Base-by-base conservation (phyloP, 1,284 basidiomycete genomes). In the Schizophyllum amplum region DNA sequence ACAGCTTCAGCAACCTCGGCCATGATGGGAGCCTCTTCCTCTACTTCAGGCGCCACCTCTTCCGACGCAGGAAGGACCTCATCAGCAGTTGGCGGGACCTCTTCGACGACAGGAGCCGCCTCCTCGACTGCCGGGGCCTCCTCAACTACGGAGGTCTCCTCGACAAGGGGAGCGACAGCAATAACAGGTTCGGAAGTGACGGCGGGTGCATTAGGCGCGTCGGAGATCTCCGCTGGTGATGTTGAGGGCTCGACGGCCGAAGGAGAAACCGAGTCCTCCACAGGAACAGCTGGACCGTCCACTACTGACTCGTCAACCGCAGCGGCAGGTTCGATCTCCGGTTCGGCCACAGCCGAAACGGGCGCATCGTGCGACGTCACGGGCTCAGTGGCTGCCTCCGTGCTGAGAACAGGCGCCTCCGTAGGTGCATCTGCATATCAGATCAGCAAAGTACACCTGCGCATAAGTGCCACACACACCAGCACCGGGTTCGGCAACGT, bases 121-220 rank as follows among this genome's bases (percentile, higher is more conserved):
- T 61, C 55, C 1, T 47, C 57, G 1, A 59, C 33, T 50, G 60
- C 56, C 50, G 20, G 49, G 42, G 61, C 53, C 47, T 52, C 57
- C 47, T 65, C 59, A 25, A 51, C 58, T 24, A 23, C 53, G 24
- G 56, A 47, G 22, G 27, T 24, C 11, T 49, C 54, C 15, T 58
- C 55, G 46, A 55, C 58, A 15, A 55, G 47, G 27, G 60, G 62
- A 56, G 57, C 2, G 52, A 55, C 57, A 22, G 53, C 21, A 4
- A 47, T 58, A 33, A 48, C 27, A 2, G 49, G 15, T n/a, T 46
- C 24, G 26, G 49, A 47, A 27, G 33, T 47, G 7, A 58, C 50
- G 9, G 64, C 54, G 7, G 56, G 59, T n/a, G n/a, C n/a, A n/a
- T n/a, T n/a, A n/a, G n/a, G n/a, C n/a, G n/a, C n/a, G n/a, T n/a